These are phyloP conservation scores for Lachancea kluyveri DNA, from an alignment of 805 yeast genomes.

Conservation along the genomic window DNA sequence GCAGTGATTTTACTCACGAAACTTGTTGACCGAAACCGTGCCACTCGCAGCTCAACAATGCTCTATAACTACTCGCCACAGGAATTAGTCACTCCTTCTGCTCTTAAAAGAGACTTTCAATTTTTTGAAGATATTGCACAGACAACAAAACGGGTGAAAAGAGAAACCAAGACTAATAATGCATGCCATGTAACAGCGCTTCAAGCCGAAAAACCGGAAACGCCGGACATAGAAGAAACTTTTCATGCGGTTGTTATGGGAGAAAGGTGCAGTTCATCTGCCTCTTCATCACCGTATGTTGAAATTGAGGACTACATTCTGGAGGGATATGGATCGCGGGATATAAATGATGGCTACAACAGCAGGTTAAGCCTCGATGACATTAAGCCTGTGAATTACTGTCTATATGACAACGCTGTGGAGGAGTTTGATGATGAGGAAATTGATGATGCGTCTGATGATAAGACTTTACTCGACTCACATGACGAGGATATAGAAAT, in stretches of 20 bases:
- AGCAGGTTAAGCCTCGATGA: slow-evolving; percentile 5
- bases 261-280: slow-evolving; percentile 1
- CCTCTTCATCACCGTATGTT: slow-evolving; percentile 6
- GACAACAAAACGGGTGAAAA: slow-evolving; percentile 1
- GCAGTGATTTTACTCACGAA: neutral
- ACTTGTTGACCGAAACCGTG: too few species aligned
- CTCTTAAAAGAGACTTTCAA: slow-evolving; percentile 4
- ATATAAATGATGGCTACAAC: slow-evolving; percentile 6
- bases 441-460: slow-evolving; percentile 1
- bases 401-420: slow-evolving; percentile 7
- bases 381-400: slow-evolving; percentile 7
- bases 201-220: too few species aligned
- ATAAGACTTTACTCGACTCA: slow-evolving; percentile 4
- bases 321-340: slow-evolving; percentile 8
- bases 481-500: slow-evolving; percentile 4
- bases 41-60: too few species aligned
- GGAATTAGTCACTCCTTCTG: too few species aligned
- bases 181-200: neutral
- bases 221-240: slow-evolving; percentile 3
- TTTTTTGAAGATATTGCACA: slow-evolving; percentile 1
- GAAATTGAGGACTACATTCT: slow-evolving; percentile 9
- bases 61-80: too few species aligned
- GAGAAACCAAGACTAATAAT: neutral
- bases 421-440: slow-evolving; percentile 8
- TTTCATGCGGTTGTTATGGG: slow-evolving; percentile 5